Evolutionary conservation across 495 filamentous ascomycete genomes (phyloP), one percentile per base, ranked within the genome.

Genomic region (Penicillium crystallinum): DNA sequence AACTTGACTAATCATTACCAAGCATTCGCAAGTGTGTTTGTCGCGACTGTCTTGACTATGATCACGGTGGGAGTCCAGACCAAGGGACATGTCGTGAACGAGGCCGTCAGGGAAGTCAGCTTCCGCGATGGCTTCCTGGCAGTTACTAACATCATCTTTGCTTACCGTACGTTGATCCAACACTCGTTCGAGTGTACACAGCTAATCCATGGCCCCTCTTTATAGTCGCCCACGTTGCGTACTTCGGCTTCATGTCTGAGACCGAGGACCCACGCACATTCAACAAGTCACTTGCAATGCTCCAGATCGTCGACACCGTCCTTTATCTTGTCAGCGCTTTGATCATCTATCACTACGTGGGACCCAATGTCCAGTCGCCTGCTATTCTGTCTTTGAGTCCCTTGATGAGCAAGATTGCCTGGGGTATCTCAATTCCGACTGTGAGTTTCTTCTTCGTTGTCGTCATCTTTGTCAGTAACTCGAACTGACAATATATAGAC

Each of bases 201-300:
- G 50, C 52, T 56, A 56, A 62, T 30, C 29, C 15, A 27, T 27
- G 23, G 10, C 23, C 14, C 40, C 4, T 29, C 33, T 10, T n/a
- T 45, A n/a, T 40, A 72, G 79, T 84, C 68, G 73, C 86, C 52
- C 79, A 89, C 71, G 72, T 87, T 61, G 79, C 86, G 57, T 85
- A 87, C 67, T 88, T 91, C 69, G 79, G 75, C 42, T 85, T 91
- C 69, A 86, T 89, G 64, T 81, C 84, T 35, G 88, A 92, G 65
- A 83, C 88, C 67, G 79, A 84, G 59, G 80, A 82, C 0, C 85
- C 85, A 0, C 61, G 66, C 18, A 80, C 85, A 52, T 89, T 80
- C 61, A 72, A 74, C 49, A 88, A 87, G 65, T 77, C 87, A 0
- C 77, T 90, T 21, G 74, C 74, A 27, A 63, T 82, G 42, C 80